phyloP scores from a whole-genome alignment of 75 land plant genomes.

The Cryptomeria japonica region DNA sequence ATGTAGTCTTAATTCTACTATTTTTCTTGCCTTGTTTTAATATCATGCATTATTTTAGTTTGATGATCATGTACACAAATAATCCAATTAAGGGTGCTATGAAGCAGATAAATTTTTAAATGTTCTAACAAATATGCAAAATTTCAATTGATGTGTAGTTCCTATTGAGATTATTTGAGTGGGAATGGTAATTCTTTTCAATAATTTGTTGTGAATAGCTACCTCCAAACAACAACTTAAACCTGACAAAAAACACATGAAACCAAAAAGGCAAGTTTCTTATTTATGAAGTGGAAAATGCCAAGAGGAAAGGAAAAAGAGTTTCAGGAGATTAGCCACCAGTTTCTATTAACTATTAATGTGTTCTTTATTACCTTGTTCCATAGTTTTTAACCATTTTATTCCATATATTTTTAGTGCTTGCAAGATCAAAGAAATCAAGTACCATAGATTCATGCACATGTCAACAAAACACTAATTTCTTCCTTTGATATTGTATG shows the following conservation, averaged over 20 bases:
- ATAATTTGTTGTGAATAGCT: constrained; percentile 48
- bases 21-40: no score
- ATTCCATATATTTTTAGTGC: no score
- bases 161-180: not conserved
- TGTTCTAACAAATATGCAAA: not conserved
- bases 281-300: constrained; percentile 57
- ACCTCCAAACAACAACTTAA: constrained; percentile 63
- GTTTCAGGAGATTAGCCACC: constrained; percentile 26
- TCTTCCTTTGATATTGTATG: not conserved
- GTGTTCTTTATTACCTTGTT: not conserved
- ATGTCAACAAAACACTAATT: not conserved
- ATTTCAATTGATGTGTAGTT: not conserved
- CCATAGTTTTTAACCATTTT: no score
- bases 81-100: constrained; percentile 79
- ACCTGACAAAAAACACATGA: constrained; percentile 19
- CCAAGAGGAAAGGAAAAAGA: constrained; percentile 58
- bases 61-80: no score
- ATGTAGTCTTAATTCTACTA: no score
- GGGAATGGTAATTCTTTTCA: not conserved
- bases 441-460: not conserved
- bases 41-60: no score
- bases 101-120: constrained; percentile 63
- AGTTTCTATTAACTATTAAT: not conserved
- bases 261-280: constrained; percentile 19
- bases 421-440: not conserved